Evolutionary conservation across 2,329 filamentous ascomycete species (phyloP), one percentile per base, ranked within the genome.

Genomic region (Epichloe coenophiala): DNA sequence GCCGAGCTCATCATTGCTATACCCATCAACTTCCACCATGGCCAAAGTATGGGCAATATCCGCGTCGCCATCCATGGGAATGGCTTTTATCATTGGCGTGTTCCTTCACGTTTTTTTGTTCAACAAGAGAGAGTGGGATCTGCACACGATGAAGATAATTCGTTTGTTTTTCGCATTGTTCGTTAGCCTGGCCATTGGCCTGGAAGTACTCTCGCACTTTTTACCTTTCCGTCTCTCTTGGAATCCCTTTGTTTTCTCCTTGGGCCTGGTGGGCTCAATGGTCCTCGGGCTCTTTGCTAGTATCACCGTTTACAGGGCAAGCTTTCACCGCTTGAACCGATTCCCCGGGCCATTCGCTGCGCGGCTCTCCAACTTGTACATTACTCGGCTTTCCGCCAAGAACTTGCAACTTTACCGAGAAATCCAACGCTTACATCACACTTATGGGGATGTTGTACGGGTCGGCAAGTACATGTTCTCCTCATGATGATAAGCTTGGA

Each of bases 371-470:
- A 63, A 60, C 12, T 54, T 55, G 3, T 58, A 59, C 41, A 48
- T 58, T 6, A 61, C 61, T 1, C 52, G 41, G 4, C 57, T 57
- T 6, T 54, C 53, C 7, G 47, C 54, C 4, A 59, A 56, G 52
- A 56, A 57, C 2, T 35, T 58, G 1, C 61, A 57, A 3, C 52
- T 61, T 2, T 61, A 54, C 41, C 41, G 56, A 5, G 60, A 65
- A 36, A 45, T 63, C 21, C 57, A 59, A 43, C 37, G 58, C 12
- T 55, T 65, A 2, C 61, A 65, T 44, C 46, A 50, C 2, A 48
- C 56, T 8, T 63, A 65, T 21, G 63, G 63, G 0, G 61, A 62
- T 41, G 58, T 66, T 49, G 61, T 65, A 13, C 55, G 60, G 19
- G 49, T 61, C 4, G 61, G 61, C 59, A 36, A 48, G 39, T 48